phyloP scores from a whole-genome alignment of 1,284 basidiomycete genomes.

The Pseudozyma tsukubaensis region DNA sequence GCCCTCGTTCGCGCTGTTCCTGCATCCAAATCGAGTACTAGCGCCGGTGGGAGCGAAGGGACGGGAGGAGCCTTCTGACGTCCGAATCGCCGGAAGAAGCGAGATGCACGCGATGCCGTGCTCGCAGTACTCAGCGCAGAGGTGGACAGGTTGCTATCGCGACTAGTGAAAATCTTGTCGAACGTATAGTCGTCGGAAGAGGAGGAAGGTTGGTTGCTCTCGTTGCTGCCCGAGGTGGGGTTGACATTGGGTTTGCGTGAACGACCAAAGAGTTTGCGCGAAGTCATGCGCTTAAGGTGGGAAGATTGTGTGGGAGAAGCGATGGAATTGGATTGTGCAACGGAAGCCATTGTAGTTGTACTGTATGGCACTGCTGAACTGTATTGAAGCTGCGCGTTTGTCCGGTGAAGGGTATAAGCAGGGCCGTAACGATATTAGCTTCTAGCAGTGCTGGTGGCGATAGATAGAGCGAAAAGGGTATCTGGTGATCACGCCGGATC shows the following conservation, averaged over 20 bases:
- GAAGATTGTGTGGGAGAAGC: neutral
- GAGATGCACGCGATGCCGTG: constrained; percentile 26
- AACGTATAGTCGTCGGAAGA: neutral
- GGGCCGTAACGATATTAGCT: too few relatives aligned
- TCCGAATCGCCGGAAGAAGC: constrained; percentile 34
- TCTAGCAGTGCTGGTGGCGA: too few relatives aligned
- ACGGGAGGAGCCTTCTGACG: constrained; percentile 30
- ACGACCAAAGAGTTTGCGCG: constrained; percentile 36
- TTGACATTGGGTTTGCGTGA: constrained; percentile 13
- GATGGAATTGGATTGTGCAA: constrained; percentile 6
- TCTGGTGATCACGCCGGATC: too few relatives aligned
- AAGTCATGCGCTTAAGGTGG: constrained; percentile 12
- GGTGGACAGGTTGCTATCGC: constrained; percentile 25
- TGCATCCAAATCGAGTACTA: constrained; percentile 39
- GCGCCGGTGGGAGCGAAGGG: constrained; percentile 39
- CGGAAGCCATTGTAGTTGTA: constrained; percentile 20
- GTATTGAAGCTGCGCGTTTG: too few relatives aligned
- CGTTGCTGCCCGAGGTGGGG: too few relatives aligned
- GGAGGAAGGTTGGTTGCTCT: neutral
- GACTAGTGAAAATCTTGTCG: constrained; percentile 20
- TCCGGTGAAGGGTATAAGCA: too few relatives aligned
- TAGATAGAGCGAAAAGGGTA: too few relatives aligned
- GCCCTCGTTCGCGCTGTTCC: constrained; percentile 22
- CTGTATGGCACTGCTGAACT: too few relatives aligned
- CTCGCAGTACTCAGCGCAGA: constrained; percentile 25